Base-by-base conservation (phyloP, 108 stramenopile species). In the Skeletonema costatum region DNA sequence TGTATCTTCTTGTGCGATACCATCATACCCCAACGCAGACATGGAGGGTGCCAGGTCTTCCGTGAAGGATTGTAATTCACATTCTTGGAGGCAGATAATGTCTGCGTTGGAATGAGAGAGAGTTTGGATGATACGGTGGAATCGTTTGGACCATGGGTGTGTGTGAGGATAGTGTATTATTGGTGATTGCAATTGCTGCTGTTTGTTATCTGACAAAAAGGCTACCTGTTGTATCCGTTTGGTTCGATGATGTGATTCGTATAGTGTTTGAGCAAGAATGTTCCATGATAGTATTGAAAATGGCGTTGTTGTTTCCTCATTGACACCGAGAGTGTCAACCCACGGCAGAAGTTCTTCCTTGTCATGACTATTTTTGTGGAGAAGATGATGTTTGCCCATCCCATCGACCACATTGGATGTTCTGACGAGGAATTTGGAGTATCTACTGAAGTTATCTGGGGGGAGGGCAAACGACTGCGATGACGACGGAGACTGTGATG, bases 231-330 rank as follows among this genome's bases (percentile, higher is more conserved):
- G 16, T 16, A 64, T 61, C 38, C 59, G 64, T 9, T 32, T 67
- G 25, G 16, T 29, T 68, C 64, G 33, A 42, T 69, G 70, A 32
- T 74, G 73, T 38, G 73, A 50, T 59, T 83, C 80, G 41, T 83
- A 86, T n/a, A 86, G 66, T 7, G 71, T 32, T 66, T 86, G 85
- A 14, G 85, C 77, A 0, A 86, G 42, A 44, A 83, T 80, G 48
- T 86, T 86, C 85, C 85, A 86, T 19, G 78, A 79, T 17, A 86
- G 64, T 9, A 86, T 32, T 39, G 81, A 82, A 60, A 86, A 86
- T 60, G 71, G 77, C 9, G 42, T 11, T 62, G 48, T 11, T 56
- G 44, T 14, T 46, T 46, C 7, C 7, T 2, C 44, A 46, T 14
- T 36, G 46, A 60, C 31, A 36, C 35, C 64, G 12, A 79, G 48